phyloP scores from a whole-genome alignment of 305 asterid genomes.

The Rubia balearica region DNA sequence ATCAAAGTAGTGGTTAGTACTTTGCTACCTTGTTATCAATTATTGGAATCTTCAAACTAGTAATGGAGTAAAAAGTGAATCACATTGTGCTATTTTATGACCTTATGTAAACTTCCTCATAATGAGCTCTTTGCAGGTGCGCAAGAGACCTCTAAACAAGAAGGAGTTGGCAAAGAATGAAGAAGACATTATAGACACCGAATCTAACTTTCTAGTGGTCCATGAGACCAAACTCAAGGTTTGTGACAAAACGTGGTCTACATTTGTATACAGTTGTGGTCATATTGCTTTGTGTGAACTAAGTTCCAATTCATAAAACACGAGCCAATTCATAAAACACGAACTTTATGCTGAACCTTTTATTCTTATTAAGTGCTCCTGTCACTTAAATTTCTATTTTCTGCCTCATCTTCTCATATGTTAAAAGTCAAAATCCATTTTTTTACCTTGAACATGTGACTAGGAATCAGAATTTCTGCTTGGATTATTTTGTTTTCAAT shows the following conservation, averaged over 20 bases:
- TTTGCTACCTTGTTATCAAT: slow-evolving; percentile 10
- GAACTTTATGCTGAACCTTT: not conserved
- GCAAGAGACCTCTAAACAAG: slow-evolving; percentile 89
- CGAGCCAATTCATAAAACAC: not conserved
- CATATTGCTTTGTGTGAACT: not conserved
- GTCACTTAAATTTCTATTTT: not conserved
- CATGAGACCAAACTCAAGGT: slow-evolving; percentile 97
- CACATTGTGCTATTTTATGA: not conserved
- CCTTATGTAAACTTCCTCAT: slow-evolving; percentile 20
- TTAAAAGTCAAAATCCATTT: not conserved
- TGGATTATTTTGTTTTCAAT: not conserved
- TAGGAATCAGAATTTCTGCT: not conserved
- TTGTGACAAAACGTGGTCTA: slow-evolving; percentile 15
- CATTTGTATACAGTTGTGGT: not conserved
- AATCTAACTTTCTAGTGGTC: slow-evolving; percentile 60
- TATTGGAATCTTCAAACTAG: not conserved
- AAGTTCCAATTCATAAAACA: not conserved
- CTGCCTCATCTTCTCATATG: not conserved
- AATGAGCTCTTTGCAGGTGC: slow-evolving; percentile 49
- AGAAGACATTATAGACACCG: slow-evolving; percentile 81
- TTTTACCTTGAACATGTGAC: not conserved
- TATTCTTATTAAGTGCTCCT: not conserved
- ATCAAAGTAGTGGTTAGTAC: slow-evolving; percentile 93
- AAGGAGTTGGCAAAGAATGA: slow-evolving; percentile 85
- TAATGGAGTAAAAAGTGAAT: not conserved